Percentiles rank a stretch among this genome's conserved stretches.
Evolutionary conservation across 2,329 filamentous ascomycete genomes (phyloP).

Genomic region (Fusarium longipes): DNA sequence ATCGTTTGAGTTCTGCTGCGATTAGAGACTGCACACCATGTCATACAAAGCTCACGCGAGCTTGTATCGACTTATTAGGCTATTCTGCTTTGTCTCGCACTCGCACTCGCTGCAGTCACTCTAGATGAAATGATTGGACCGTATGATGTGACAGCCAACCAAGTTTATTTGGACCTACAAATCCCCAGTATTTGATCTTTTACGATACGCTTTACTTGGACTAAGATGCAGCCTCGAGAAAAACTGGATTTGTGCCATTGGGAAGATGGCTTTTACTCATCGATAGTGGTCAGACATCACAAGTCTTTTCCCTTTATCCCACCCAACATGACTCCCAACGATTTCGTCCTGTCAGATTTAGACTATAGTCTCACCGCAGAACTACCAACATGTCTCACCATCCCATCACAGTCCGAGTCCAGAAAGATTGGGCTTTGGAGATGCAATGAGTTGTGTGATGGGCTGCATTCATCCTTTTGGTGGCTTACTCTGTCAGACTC

Average conservation of each 20-base stretch:
- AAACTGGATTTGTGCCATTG: too few relatives aligned
- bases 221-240: too few relatives aligned
- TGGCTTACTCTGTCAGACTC: neutral
- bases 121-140: neutral
- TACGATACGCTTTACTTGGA: too few relatives aligned
- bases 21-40: neutral
- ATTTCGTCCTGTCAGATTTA: neutral
- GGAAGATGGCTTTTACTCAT: too few relatives aligned
- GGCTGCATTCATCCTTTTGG: neutral
- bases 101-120: too few relatives aligned
- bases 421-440: rapidly evolving
- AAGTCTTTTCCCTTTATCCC: neutral
- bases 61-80: neutral
- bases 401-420: rapidly evolving
- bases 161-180: neutral
- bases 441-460: neutral
- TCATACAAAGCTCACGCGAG: neutral
- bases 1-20: neutral
- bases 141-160: neutral
- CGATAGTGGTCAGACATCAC: neutral
- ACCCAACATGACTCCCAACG: too few relatives aligned
- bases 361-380: neutral
- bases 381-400: neutral
- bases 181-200: rapidly evolving
- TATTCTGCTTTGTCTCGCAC: neutral